These are phyloP conservation scores for Thelonectria rubi DNA, from an alignment of 2,329 filamentous ascomycete genomes.

Conservation along the genomic window DNA sequence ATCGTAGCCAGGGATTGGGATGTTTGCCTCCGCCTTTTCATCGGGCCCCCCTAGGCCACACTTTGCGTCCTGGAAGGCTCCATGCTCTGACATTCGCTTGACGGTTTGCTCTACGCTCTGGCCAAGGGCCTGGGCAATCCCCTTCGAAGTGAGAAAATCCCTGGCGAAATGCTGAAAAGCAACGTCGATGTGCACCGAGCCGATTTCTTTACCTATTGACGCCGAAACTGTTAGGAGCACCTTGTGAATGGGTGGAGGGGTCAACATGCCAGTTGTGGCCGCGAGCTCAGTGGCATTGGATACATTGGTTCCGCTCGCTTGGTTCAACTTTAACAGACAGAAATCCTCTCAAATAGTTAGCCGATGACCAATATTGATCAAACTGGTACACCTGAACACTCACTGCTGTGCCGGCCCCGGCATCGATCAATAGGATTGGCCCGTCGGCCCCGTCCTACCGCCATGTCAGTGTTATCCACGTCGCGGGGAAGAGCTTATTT, in stretches of 20 bases:
- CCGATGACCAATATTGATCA: too few relatives aligned
- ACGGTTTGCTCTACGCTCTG: too few relatives aligned
- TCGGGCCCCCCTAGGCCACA: neutral
- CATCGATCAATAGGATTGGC: neutral
- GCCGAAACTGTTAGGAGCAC: neutral
- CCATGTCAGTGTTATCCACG: too few relatives aligned
- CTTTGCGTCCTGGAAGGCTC: neutral
- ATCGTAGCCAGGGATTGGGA: neutral
- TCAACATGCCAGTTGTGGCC: neutral
- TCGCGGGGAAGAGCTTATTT: too few relatives aligned
- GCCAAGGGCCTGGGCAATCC: too few relatives aligned
- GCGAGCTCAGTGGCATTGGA: neutral
- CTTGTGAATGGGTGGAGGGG: neutral
- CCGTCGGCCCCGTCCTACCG: neutral
- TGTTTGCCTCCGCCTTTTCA: neutral
- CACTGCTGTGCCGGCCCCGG: neutral
- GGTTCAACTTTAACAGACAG: neutral
- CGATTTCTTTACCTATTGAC: neutral
- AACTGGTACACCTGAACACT: neutral
- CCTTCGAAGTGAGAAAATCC: too few relatives aligned
- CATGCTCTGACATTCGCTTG: neutral
- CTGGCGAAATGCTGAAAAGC: neutral
- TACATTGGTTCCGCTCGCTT: neutral
- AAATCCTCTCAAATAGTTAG: neutral
- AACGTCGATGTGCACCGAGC: neutral